Percentiles rank a stretch among this genome's conserved stretches.
phyloP scores from a whole-genome alignment of 2,329 filamentous ascomycete genomes.

The Ophiostoma novo-ulmi region DNA sequence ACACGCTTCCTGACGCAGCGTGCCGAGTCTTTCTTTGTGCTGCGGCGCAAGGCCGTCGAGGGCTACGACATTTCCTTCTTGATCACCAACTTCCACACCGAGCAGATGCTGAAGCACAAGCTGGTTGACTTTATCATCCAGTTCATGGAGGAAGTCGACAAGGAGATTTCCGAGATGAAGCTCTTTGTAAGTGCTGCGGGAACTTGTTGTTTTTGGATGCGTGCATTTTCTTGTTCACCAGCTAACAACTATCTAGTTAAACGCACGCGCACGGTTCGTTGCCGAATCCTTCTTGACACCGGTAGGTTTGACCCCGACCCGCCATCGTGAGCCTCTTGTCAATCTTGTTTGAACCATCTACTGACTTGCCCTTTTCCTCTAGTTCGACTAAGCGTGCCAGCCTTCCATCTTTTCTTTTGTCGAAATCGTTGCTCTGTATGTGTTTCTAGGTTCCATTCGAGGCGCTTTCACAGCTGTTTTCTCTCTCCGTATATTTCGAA shows the following conservation, averaged over 20 bases:
- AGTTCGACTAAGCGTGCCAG: slow-evolving; percentile 18
- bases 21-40: slow-evolving; percentile 94
- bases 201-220: neutral
- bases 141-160: slow-evolving; percentile 99
- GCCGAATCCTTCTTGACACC: slow-evolving; percentile 97
- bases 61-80: slow-evolving; percentile 98
- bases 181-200: slow-evolving; percentile 70
- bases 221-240: neutral
- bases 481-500: slow-evolving; percentile 10
- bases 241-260: slow-evolving; percentile 57
- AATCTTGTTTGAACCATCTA: neutral
- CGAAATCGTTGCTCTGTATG: neutral
- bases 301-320: slow-evolving; percentile 25
- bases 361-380: neutral
- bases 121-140: slow-evolving; percentile 98
- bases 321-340: too few species aligned
- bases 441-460: neutral
- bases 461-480: neutral
- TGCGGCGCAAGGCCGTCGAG: slow-evolving; percentile 93
- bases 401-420: neutral
- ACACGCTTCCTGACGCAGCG: slow-evolving; percentile 93
- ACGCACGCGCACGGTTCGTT: slow-evolving; percentile 93
- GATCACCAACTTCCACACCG: slow-evolving; percentile 97
- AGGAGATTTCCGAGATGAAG: slow-evolving; percentile 99
- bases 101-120: slow-evolving; percentile 98